These are phyloP conservation scores for Tricholoma saponaceum DNA, from an alignment of 768 basidiomycete species.

Conservation along the genomic window DNA sequence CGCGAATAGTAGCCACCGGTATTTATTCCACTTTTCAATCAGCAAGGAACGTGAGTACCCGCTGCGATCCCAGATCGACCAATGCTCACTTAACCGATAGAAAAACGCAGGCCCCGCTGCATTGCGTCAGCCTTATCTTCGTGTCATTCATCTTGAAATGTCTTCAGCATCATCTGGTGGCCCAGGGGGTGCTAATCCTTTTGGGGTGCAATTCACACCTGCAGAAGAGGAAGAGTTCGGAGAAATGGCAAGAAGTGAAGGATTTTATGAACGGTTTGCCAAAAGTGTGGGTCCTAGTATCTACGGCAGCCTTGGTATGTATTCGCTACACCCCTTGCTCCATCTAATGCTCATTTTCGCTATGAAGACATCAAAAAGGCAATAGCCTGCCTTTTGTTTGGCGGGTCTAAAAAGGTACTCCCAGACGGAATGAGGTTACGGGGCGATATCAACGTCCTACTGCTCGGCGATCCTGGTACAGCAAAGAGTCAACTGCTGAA, in stretches of 20 bases:
- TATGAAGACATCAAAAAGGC: constrained; percentile 94
- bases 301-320: constrained; percentile 83
- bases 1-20: constrained; percentile 92
- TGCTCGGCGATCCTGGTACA: constrained; percentile 97
- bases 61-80: background rate
- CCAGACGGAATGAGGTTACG: constrained; percentile 96
- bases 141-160: constrained; percentile 87
- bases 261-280: constrained; percentile 91
- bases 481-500: constrained; percentile 98
- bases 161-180: constrained; percentile 73
- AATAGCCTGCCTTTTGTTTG: constrained; percentile 92
- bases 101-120: constrained; percentile 84
- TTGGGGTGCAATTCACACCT: constrained; percentile 84
- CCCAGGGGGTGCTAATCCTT: constrained; percentile 67
- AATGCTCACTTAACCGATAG: constrained; percentile 29
- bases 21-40: constrained; percentile 97
- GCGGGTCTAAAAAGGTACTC: constrained; percentile 94
- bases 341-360: constrained; percentile 2
- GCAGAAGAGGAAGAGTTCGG: constrained; percentile 98
- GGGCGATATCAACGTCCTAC: constrained; percentile 95
- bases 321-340: constrained; percentile 9
- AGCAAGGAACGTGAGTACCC: constrained; percentile 64
- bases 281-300: constrained; percentile 96
- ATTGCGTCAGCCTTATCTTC: constrained; percentile 90
- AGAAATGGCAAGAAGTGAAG: constrained; percentile 83